These are phyloP conservation scores for Claviceps spartinae DNA, from an alignment of 2,329 filamentous ascomycete species.

Conservation along the genomic window DNA sequence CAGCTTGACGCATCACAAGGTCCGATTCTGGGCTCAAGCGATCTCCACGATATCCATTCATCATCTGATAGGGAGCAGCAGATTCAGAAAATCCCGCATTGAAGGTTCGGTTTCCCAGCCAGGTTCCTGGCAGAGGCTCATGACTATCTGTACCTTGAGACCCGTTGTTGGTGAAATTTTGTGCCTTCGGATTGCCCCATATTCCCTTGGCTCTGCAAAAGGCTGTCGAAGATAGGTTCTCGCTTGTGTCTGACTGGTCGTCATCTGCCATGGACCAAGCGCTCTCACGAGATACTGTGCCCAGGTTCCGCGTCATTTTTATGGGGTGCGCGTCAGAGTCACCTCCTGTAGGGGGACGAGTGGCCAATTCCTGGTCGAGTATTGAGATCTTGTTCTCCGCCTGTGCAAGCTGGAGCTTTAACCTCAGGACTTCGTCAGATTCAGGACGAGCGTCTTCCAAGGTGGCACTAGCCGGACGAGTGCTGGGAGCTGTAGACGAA, in stretches of 20 bases:
- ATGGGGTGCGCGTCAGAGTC: constrained; percentile 23
- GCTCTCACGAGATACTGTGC: constrained; percentile 23
- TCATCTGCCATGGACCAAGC: constrained; percentile 43
- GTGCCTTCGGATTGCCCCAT: constrained; percentile 37
- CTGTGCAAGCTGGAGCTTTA: constrained; percentile 58
- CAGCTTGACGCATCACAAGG: constrained; percentile 27
- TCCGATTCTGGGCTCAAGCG: constrained; percentile 37
- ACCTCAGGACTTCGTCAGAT: constrained; percentile 48
- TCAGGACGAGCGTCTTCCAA: constrained; percentile 27
- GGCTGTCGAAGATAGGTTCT: constrained; percentile 35
- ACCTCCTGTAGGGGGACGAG: constrained; percentile 41
- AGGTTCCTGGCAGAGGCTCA: constrained; percentile 24
- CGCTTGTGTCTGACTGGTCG: constrained; percentile 41
- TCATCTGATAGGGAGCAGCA: constrained; percentile 18
- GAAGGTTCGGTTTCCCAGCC: constrained; percentile 30
- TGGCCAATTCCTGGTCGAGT: constrained; percentile 57
- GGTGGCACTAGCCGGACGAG: constrained; percentile 37
- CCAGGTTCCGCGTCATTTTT: constrained; percentile 10
- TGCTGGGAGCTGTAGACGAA: constrained; percentile 32
- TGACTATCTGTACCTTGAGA: constrained; percentile 21
- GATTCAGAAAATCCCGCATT: constrained; percentile 29
- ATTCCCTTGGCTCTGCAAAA: constrained; percentile 42
- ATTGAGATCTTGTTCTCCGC: constrained; percentile 57
- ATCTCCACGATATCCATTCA: constrained; percentile 31
- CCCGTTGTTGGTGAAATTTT: constrained; percentile 19